A percentile compares a stretch with the other conserved stretches of the same genome.
phyloP scores from a whole-genome alignment of 2,329 filamentous ascomycete genomes.

The Penicillium nordicum region DNA sequence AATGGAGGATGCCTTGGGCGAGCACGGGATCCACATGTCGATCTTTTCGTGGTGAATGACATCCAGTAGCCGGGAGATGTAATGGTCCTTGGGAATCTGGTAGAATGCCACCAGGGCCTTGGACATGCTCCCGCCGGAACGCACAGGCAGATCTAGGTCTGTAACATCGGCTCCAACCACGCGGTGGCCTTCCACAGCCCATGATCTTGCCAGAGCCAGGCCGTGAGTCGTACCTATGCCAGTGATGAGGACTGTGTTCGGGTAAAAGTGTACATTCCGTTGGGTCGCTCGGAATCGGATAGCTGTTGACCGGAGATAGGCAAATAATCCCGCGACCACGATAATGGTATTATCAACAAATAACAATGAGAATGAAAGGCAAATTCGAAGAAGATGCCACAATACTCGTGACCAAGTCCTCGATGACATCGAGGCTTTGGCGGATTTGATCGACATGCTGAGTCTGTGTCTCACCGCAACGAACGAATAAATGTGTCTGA shows the following conservation, averaged over 20 bases:
- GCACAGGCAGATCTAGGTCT: conserved; percentile 40
- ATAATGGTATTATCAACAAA: conserved; percentile 51
- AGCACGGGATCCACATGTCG: conserved; percentile 71
- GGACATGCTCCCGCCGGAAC: conserved; percentile 58
- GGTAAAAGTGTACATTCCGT: conserved; percentile 37
- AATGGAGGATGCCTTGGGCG: conserved; percentile 62
- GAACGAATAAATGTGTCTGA: not conserved
- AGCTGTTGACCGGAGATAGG: conserved; percentile 22
- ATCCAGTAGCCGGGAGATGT: conserved; percentile 56
- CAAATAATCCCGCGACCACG: conserved; percentile 28
- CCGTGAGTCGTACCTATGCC: conserved; percentile 72
- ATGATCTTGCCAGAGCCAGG: conserved; percentile 61
- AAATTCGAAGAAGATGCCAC: conserved; percentile 27
- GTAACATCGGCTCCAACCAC: conserved; percentile 69
- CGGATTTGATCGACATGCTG: conserved; percentile 9
- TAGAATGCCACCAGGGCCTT: conserved; percentile 56
- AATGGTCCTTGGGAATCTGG: conserved; percentile 47
- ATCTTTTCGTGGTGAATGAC: conserved; percentile 60
- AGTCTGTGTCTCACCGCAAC: conserved; percentile 18
- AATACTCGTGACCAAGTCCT: conserved; percentile 14
- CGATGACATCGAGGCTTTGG: conserved; percentile 8
- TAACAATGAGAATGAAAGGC: conserved; percentile 35
- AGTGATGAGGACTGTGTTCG: conserved; percentile 64
- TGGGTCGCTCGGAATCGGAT: conserved; percentile 22
- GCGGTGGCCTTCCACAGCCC: conserved; percentile 62